Base-by-base conservation (phyloP, 257 asterid genomes). In the Eustoma russellianum region DNA sequence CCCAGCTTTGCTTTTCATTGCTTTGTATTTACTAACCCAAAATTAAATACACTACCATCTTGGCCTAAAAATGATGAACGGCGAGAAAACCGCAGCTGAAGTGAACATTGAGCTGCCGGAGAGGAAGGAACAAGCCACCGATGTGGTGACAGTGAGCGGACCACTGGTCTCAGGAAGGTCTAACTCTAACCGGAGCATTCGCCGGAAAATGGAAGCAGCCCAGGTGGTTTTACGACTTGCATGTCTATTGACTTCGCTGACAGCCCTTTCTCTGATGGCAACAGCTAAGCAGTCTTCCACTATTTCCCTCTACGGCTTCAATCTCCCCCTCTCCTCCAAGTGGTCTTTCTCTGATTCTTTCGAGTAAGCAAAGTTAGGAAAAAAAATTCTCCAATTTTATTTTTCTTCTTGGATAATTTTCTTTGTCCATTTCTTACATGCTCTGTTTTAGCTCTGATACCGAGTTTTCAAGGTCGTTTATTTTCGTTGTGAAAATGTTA, bases 331-430 rank as follows among this genome's bases (percentile, higher is more conserved):
- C 48, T 59, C 56, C 77, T 85, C 97, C 77, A 85, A 85, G 48
- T 89, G 97, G 97, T 80, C 95, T 46, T 85, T 83, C 62, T 72
- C 97, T 16, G 77, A 79, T 50, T 83, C 97, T 15, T 86, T 89
- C 64, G 75, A 63, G 97, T 88, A 74, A 74, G 30, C 2, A 24
- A 24, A 24, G 3, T 2, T 24, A 24, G 2, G 3, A 24, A 24
- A 24, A 24, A 24, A 24, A 24, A 24, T 2, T 24, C 30, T 24
- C 30, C 30, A 0, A 24, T 24, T 24, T n/a, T n/a, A n/a, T n/a
- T n/a, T n/a, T n/a, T n/a, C n/a, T n/a, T n/a, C n/a, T n/a, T n/a
- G n/a, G n/a, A n/a, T n/a, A n/a, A n/a, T n/a, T n/a, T n/a, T n/a
- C n/a, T n/a, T n/a, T n/a, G n/a, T n/a, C n/a, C n/a, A n/a, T n/a